These are phyloP conservation scores for Globisporangium emineosum DNA, from an alignment of 352 stramenopile species.

Conservation along the genomic window DNA sequence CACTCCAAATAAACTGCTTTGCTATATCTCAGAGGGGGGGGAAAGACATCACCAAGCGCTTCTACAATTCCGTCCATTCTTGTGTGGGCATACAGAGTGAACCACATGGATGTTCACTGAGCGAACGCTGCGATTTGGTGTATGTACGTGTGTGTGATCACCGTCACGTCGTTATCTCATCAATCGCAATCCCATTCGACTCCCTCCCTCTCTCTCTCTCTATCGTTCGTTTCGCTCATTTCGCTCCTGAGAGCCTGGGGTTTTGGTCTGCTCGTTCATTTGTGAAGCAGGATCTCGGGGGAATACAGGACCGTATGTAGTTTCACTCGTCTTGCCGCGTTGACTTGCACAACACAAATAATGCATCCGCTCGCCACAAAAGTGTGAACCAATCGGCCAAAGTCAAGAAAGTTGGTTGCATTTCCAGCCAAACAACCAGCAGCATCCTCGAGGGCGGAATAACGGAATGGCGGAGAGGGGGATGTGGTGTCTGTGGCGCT, in stretches of 20 bases:
- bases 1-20: too few relatives aligned
- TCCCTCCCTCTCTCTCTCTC: background rate
- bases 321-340: background rate
- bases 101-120: background rate
- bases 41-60: too few relatives aligned
- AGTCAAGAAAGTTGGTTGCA: background rate
- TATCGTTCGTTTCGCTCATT: background rate
- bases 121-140: background rate
- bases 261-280: background rate
- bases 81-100: too few relatives aligned
- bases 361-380: background rate
- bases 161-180: background rate
- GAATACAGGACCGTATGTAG: too few relatives aligned
- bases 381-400: background rate
- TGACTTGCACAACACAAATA: background rate
- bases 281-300: background rate
- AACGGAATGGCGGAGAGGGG: background rate
- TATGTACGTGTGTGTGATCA: background rate
- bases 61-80: too few relatives aligned
- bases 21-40: too few relatives aligned
- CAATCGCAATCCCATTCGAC: constrained; percentile 1
- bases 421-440: background rate
- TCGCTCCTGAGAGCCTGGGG: background rate
- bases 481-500: background rate
- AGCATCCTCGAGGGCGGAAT: background rate